phyloP scores from a whole-genome alignment of 2,329 filamentous ascomycete species.

The Colletotrichum australisinense region DNA sequence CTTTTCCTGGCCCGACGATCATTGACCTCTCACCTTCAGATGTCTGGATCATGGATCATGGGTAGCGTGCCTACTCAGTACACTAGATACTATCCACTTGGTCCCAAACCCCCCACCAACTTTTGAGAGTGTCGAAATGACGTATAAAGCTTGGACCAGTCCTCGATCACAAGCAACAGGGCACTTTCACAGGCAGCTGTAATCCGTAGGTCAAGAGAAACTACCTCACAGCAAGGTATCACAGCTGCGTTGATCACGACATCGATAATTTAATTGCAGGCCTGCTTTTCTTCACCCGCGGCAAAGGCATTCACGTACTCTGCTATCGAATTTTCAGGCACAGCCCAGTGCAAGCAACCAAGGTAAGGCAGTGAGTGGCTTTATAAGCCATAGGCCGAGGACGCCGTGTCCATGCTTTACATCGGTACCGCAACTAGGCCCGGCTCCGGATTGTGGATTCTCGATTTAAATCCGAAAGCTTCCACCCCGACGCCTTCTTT shows the following conservation, averaged over 20 bases:
- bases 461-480: slow-evolving; percentile 11
- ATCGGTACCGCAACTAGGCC: neutral
- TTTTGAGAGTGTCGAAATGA: neutral
- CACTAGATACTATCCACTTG: neutral
- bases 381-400: neutral
- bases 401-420: neutral
- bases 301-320: neutral
- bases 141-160: neutral
- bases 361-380: neutral
- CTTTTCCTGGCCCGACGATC: neutral
- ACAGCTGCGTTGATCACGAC: neutral
- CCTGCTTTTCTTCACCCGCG: neutral
- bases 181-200: neutral
- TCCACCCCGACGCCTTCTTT: neutral
- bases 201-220: neutral
- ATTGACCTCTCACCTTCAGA: neutral
- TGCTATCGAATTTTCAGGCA: neutral
- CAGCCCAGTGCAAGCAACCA: neutral
- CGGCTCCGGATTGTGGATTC: neutral
- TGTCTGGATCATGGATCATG: neutral
- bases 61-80: neutral
- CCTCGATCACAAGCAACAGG: neutral
- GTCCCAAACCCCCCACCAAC: neutral
- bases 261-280: neutral
- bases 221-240: neutral